Base-by-base conservation (phyloP, 2,329 filamentous ascomycete genomes). In the Claviceps cyperi region DNA sequence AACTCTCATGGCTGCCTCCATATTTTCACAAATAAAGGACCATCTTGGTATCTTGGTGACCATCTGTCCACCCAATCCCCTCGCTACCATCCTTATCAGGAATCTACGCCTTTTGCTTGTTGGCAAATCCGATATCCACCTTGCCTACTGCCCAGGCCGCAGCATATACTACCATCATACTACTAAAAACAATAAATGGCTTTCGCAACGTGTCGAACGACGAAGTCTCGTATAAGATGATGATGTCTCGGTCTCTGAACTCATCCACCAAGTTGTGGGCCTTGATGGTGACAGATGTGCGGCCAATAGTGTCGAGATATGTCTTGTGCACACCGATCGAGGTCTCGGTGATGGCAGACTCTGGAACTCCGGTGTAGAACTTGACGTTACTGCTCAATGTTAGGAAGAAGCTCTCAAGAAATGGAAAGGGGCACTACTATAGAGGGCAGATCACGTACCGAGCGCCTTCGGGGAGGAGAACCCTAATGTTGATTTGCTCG, bases 211-310 rank as follows among this genome's bases (percentile, higher is more conserved):
- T 80, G 28, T 86, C 84, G 2, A 75, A 63, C 56, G 84, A 74
- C 1, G 90, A 79, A 62, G 92, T 87, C 55, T 95, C 86, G 66
- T 98, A 98, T 2, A 85, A 84, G 49, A 97, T 84, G 58, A 95
- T 72, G 21, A 97, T 67, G 56, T 92, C 82, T 35, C 86, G 81
- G 60, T 90, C 88, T 49, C 90, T 78, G 61, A 90, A 80, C 57
- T 97, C 92, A 59, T 98, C 92, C 1, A 94, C 86, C 48, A 97
- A 72, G 65, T 96, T 97, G 58, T 81, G 76, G 7, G 88, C 86
- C 54, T 83, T 85, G 60, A 98, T 75, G 47, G 77, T 83, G 53
- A 98, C 74, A 0, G 83, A 78, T 0, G 91, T 94, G 55, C 92
- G 86, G 53, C 92, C 92, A 35, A 91, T 60, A 0, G 92, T 97